phyloP scores from a whole-genome alignment of 2,329 filamentous ascomycete species.

The Paraconiothyrium sp. region DNA sequence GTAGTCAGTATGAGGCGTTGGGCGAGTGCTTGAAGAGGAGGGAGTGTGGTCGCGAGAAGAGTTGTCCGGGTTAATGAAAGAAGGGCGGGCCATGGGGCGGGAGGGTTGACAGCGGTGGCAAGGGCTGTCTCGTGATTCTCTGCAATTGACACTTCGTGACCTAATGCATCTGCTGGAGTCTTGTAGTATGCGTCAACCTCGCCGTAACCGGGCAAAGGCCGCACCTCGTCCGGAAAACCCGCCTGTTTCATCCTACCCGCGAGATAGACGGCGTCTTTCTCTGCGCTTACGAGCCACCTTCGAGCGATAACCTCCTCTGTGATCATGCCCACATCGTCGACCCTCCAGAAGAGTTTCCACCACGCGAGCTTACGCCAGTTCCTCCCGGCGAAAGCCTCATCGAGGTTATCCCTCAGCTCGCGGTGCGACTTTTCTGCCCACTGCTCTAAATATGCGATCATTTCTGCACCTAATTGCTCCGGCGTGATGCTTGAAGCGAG shows the following conservation, averaged over 20 bases:
- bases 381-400: slow-evolving; percentile 77
- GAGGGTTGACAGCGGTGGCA: slow-evolving; percentile 36
- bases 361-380: slow-evolving; percentile 84
- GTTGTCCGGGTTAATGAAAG: slow-evolving; percentile 74
- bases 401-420: slow-evolving; percentile 82
- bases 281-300: slow-evolving; percentile 79
- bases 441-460: slow-evolving; percentile 69
- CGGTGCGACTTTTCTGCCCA: slow-evolving; percentile 86
- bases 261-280: slow-evolving; percentile 84
- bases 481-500: slow-evolving; percentile 50
- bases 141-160: not conserved
- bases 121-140: slow-evolving; percentile 28
- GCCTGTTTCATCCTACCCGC: slow-evolving; percentile 78
- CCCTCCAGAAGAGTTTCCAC: slow-evolving; percentile 96
- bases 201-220: not conserved
- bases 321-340: slow-evolving; percentile 89
- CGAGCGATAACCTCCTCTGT: slow-evolving; percentile 79
- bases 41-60: slow-evolving; percentile 53
- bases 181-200: not conserved
- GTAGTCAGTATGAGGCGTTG: slow-evolving; percentile 73
- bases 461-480: slow-evolving; percentile 54
- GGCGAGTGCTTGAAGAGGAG: slow-evolving; percentile 56
- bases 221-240: slow-evolving; percentile 56
- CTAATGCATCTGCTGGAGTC: not conserved
- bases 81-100: slow-evolving; percentile 74